Evolutionary conservation across 176 grass and related monocot species (phyloP), one percentile per base, ranked within the genome.

Genomic region (Themeda triandra): DNA sequence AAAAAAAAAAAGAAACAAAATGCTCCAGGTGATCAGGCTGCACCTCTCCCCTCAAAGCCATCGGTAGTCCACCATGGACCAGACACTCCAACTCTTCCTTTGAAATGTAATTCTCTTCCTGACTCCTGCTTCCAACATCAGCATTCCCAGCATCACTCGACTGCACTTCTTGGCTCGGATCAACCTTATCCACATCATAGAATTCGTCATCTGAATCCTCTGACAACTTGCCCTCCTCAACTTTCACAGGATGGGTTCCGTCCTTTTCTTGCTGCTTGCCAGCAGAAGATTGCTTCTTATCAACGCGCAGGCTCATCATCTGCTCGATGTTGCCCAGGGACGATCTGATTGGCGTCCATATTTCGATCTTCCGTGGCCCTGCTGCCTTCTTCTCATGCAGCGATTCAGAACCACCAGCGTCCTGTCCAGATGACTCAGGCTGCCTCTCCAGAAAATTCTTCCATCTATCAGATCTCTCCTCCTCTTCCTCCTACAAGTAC

Each of bases 391-490:
- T 80, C 65, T 78, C 40, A 1, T 18, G 76, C 37, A 23, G 65
- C 3, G 81, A 48, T 28, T 37, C 81, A 65, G 89, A 84, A 80
- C 63, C 64, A 53, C 46, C 68, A 49, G 80, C 32, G 45, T 81
- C 88, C 78, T 88, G 83, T 41, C 77, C 84, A 36, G 86, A 75
- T 1, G 71, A 53, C 44, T 85, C 83, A 4, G 84, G 63, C 65
- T 94, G 92, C 73, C 84, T 89, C 87, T 91, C 92, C 41, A 99
- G 86, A 76, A 99, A 99, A 81, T 84, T 82, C 31, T 89, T 96
- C 97, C 97, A 99, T 91, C 90, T 92, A 83, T 96, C 97, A 42
- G 93, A 96, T 88, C 97, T 99, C 97, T 99, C 97, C 86, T 99
- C 93, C 80, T 99, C 97, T 68, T 99, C 97, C 85, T 96, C 93